Evolutionary conservation across 1,139 yeast species (phyloP).

Genomic region (Magnusiomyces tetraspermus): DNA sequence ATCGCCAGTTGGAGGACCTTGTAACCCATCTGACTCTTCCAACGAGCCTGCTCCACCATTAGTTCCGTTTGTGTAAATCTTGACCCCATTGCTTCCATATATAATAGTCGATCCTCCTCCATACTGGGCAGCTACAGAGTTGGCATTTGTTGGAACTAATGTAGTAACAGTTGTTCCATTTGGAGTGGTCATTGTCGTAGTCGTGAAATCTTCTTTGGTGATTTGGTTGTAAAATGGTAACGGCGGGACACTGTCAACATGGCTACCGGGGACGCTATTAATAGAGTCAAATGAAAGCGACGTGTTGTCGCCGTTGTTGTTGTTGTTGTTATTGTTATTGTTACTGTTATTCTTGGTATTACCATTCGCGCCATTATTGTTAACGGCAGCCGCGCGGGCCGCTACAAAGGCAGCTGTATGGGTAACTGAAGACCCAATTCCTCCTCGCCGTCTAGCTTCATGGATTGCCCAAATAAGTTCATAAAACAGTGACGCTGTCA

Average conservation of each 20-base stretch:
- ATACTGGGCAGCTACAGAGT: conserved; percentile 54
- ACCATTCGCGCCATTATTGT: not conserved
- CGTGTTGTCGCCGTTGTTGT: not conserved
- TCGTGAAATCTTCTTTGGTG: conserved; percentile 81
- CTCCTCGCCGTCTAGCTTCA: conserved; percentile 72
- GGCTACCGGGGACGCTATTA: conserved; percentile 12
- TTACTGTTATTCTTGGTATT: not conserved
- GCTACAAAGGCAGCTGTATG: conserved; percentile 14
- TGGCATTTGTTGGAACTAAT: conserved; percentile 58
- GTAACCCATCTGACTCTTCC: not conserved
- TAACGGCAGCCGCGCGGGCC: conserved; percentile 12
- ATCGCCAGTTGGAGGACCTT: not conserved
- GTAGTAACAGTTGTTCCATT: conserved; percentile 89
- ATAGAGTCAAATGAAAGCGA: conserved; percentile 4
- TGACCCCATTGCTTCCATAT: not conserved
- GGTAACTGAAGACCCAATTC: conserved; percentile 14
- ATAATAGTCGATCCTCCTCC: conserved; percentile 23
- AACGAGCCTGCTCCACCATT: no score
- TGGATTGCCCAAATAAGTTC: conserved; percentile 93
- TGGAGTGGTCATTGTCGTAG: conserved; percentile 79
- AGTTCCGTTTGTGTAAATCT: not conserved
- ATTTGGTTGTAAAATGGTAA: conserved; percentile 90
- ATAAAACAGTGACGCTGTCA: conserved; percentile 83
- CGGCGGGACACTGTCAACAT: conserved; percentile 39
- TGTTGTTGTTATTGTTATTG: not conserved